Evolutionary conservation across 192 early-diverging fungal species (phyloP).

Genomic region (Linnemannia schmuckeri): DNA sequence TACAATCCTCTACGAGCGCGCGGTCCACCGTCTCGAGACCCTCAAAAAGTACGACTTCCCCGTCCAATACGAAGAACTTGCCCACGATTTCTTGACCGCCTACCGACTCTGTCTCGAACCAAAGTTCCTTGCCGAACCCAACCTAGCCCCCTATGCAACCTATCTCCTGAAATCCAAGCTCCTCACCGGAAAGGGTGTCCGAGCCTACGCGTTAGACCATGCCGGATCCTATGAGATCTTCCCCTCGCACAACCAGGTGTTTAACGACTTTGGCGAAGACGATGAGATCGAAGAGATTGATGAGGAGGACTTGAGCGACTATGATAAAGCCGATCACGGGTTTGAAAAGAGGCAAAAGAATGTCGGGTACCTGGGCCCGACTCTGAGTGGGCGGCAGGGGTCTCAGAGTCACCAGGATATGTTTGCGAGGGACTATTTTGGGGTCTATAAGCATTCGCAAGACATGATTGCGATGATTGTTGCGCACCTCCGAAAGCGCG

Average conservation of each 20-base stretch:
- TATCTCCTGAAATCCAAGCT: conserved; percentile 20
- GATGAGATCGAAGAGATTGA: conserved; percentile 28
- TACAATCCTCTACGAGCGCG: conserved; percentile 44
- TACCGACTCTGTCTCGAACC: conserved; percentile 32
- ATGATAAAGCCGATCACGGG: conserved; percentile 14
- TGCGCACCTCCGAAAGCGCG: conserved; percentile 20
- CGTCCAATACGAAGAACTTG: conserved; percentile 24
- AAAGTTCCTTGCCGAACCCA: conserved; percentile 27
- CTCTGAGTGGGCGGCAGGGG: not conserved
- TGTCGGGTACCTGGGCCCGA: conserved; percentile 22
- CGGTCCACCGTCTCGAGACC: conserved; percentile 28
- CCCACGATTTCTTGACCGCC: conserved; percentile 25
- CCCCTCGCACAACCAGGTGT: not conserved
- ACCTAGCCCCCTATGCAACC: not conserved
- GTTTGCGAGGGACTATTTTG: conserved; percentile 4
- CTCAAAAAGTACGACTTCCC: conserved; percentile 42
- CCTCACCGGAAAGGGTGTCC: conserved; percentile 27
- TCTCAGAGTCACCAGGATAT: conserved; percentile 11
- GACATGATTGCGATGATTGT: conserved; percentile 47
- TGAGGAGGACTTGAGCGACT: conserved; percentile 41
- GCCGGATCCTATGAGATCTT: conserved; percentile 29
- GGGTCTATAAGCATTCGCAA: conserved; percentile 25
- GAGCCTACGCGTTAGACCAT: conserved; percentile 5
- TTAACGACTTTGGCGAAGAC: not conserved
- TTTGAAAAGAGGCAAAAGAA: conserved; percentile 6